Conservation (phyloP, 257 asterid genomes). For the Henckelia pumila region DNA sequence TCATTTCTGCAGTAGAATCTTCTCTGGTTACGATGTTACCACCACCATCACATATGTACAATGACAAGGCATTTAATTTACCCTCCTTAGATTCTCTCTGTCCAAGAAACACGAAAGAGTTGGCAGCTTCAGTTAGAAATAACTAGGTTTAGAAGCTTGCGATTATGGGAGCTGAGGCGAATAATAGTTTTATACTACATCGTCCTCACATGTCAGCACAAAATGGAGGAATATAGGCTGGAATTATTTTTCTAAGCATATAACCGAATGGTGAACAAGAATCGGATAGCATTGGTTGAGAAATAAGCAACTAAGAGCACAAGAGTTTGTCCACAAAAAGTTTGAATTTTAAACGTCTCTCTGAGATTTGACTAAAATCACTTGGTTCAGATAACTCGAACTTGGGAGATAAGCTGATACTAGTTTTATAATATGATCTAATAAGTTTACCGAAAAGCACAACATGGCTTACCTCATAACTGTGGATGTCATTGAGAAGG, state of each 20-base stretch:
- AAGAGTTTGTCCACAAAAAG: too few species aligned
- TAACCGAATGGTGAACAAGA: neutral
- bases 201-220: neutral
- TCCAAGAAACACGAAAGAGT: constrained; percentile 2
- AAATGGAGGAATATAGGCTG: neutral
- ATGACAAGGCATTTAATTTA: constrained; percentile 58
- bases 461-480: constrained; percentile 54
- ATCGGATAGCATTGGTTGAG: neutral
- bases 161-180: neutral
- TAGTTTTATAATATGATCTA: too few species aligned
- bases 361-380: too few species aligned
- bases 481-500: constrained; percentile 68
- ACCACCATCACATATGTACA: constrained; percentile 41
- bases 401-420: too few species aligned
- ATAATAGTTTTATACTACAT: too few species aligned
- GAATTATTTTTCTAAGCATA: too few species aligned
- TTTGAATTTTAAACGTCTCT: neutral
- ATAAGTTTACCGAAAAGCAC: neutral
- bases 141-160: neutral
- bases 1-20: constrained; percentile 44
- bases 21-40: constrained; percentile 41
- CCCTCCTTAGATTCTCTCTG: constrained; percentile 84
- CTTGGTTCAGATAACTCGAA: neutral
- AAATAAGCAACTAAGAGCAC: neutral
- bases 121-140: neutral